phyloP scores from a whole-genome alignment of 768 basidiomycete species.

The Austroboletus festivus region DNA sequence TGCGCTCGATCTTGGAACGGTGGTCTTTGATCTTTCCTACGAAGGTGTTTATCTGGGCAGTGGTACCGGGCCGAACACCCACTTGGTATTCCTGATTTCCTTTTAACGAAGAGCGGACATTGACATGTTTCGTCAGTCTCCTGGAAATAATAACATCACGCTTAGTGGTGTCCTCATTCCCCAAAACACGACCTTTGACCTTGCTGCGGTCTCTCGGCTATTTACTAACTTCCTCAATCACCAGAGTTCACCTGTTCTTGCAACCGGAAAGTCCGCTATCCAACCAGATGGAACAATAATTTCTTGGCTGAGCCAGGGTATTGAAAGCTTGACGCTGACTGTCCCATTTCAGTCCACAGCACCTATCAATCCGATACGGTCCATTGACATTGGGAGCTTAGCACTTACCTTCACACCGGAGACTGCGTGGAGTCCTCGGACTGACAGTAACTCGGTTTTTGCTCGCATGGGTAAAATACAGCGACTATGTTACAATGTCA shows the following conservation, averaged over 20 bases:
- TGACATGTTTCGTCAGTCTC: slow-evolving; percentile 34
- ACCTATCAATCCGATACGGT: slow-evolving; percentile 60
- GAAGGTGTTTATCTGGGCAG: slow-evolving; percentile 52
- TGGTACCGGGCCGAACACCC: slow-evolving; percentile 50
- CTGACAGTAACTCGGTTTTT: slow-evolving; percentile 55
- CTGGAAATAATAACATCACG: slow-evolving; percentile 56
- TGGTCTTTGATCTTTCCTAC: slow-evolving; percentile 60
- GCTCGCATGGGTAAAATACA: slow-evolving; percentile 49
- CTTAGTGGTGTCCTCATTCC: slow-evolving; percentile 55
- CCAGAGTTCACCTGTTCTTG: slow-evolving; percentile 53
- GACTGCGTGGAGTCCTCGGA: slow-evolving; percentile 55
- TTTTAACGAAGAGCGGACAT: not conserved
- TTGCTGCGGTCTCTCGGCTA: slow-evolving; percentile 53
- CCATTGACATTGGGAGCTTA: slow-evolving; percentile 61
- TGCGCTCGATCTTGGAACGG: slow-evolving; percentile 63
- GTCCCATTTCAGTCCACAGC: slow-evolving; percentile 56
- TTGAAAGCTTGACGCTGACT: slow-evolving; percentile 52
- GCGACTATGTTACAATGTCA: not conserved
- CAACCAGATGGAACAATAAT: slow-evolving; percentile 55
- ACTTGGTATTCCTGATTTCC: slow-evolving; percentile 38
- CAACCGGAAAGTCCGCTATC: slow-evolving; percentile 55
- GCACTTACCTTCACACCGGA: slow-evolving; percentile 52
- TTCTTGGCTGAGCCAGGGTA: slow-evolving; percentile 64
- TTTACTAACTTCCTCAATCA: slow-evolving; percentile 75
- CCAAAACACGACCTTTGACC: slow-evolving; percentile 44